These are phyloP conservation scores for Cytospora leucostoma DNA, from an alignment of 2,329 filamentous ascomycete species.

Conservation along the genomic window DNA sequence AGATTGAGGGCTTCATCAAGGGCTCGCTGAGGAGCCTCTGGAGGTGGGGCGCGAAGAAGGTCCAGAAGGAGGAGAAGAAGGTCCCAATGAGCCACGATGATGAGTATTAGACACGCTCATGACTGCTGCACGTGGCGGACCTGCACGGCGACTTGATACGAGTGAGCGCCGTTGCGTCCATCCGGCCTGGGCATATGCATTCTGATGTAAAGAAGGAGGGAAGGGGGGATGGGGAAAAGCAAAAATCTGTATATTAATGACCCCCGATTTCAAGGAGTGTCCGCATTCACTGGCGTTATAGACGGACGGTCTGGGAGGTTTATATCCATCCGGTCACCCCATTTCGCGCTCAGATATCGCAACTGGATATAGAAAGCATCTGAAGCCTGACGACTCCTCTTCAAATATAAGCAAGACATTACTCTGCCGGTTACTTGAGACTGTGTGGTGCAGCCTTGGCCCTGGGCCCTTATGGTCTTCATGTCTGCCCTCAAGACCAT, in stretches of 20 bases:
- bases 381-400: slow-evolving; percentile 19
- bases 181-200: not conserved
- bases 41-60: slow-evolving; percentile 50
- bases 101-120: slow-evolving; percentile 19
- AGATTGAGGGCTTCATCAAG: slow-evolving; percentile 70
- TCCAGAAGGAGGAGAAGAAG: slow-evolving; percentile 43
- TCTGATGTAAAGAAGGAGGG: not conserved
- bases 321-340: not conserved
- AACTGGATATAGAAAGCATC: slow-evolving; percentile 23
- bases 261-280: not conserved
- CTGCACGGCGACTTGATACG: not conserved
- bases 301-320: not conserved
- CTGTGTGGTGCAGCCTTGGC: not conserved
- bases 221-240: not conserved
- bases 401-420: not conserved
- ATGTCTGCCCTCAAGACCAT: not conserved
- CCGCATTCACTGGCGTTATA: slow-evolving; percentile 5
- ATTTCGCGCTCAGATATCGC: not conserved
- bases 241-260: not conserved
- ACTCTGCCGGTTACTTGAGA: not conserved
- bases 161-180: not conserved
- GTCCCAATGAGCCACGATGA: slow-evolving; percentile 43
- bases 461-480: too few relatives aligned
- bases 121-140: not conserved
- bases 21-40: slow-evolving; percentile 56